Conservation (phyloP, 108 stramenopile genomes). For the Aurantiochytrium sp. region DNA sequence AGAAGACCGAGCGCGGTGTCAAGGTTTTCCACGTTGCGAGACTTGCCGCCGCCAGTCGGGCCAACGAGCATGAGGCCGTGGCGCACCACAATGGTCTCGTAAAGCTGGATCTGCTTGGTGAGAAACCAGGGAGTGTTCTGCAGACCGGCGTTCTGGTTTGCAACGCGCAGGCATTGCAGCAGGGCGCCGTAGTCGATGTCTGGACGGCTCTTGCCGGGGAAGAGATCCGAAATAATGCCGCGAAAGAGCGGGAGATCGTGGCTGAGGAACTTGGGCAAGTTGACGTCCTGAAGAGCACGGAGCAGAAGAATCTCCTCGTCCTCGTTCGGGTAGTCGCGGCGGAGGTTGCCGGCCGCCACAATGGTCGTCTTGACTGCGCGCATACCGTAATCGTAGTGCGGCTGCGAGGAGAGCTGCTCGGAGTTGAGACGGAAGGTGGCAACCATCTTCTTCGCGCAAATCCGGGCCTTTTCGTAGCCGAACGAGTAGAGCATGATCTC, state of each 20-base stretch:
- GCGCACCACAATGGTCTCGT: conserved; percentile 63
- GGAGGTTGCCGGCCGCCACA: conserved; percentile 56
- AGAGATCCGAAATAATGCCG: conserved; percentile 64
- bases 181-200: conserved; percentile 55
- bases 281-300: conserved; percentile 64
- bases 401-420: conserved; percentile 65
- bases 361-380: conserved; percentile 64
- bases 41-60: conserved; percentile 61
- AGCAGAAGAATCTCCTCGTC: conserved; percentile 52
- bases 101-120: conserved; percentile 53
- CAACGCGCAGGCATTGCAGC: conserved; percentile 42
- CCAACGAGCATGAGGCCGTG: conserved; percentile 65
- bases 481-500: conserved; percentile 68
- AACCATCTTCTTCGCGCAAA: conserved; percentile 58
- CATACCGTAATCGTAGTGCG: conserved; percentile 73
- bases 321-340: conserved; percentile 49
- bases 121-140: conserved; percentile 35
- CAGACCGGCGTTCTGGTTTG: conserved; percentile 40
- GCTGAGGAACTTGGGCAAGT: conserved; percentile 68
- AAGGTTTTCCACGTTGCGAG: conserved; percentile 47
- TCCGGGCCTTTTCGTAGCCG: conserved; percentile 45
- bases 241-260: conserved; percentile 65
- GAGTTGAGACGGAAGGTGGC: conserved; percentile 69
- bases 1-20: conserved; percentile 43
- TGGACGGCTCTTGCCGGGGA: conserved; percentile 57